Conservation (phyloP, 352 stramenopile species). For the Phytophthora syringae region DNA sequence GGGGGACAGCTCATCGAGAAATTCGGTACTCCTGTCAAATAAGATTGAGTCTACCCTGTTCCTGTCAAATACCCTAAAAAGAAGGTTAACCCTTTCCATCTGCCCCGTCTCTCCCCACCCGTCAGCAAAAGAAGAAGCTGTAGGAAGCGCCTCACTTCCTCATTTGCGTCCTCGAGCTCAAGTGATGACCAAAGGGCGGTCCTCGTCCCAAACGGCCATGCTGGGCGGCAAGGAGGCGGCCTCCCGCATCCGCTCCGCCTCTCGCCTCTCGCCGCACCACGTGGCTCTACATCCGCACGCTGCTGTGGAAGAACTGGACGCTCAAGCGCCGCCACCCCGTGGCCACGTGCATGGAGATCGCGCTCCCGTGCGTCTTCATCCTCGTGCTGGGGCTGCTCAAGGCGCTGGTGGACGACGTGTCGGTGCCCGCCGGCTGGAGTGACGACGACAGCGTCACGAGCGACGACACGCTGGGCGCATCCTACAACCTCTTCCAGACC, state of each 20-base stretch:
- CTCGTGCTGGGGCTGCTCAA: constrained; percentile 67
- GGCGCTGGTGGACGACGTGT: constrained; percentile 47
- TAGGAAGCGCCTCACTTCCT: too few relatives aligned
- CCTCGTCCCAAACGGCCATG: constrained; percentile 26
- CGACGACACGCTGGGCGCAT: constrained; percentile 40
- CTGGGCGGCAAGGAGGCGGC: constrained; percentile 20
- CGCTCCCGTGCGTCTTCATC: constrained; percentile 67
- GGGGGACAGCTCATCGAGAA: too few relatives aligned
- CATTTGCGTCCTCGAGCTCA: too few relatives aligned
- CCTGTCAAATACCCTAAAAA: too few relatives aligned
- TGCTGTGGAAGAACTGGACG: constrained; percentile 75
- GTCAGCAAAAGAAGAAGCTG: too few relatives aligned
- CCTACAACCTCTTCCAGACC: constrained; percentile 64
- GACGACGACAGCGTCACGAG: constrained; percentile 23
- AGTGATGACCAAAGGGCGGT: constrained; percentile 24
- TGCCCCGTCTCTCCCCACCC: too few relatives aligned
- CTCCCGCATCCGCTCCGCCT: background rate
- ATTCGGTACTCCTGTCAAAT: too few relatives aligned
- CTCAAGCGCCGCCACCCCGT: constrained; percentile 67
- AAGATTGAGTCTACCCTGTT: too few relatives aligned
- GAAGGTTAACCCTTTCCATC: too few relatives aligned
- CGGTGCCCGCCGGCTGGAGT: constrained; percentile 61
- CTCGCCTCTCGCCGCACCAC: constrained; percentile 34
- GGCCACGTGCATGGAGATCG: constrained; percentile 59
- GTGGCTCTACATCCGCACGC: constrained; percentile 43